Evolutionary conservation across 148 eudicot species (phyloP).

Genomic region (Silene conica): DNA sequence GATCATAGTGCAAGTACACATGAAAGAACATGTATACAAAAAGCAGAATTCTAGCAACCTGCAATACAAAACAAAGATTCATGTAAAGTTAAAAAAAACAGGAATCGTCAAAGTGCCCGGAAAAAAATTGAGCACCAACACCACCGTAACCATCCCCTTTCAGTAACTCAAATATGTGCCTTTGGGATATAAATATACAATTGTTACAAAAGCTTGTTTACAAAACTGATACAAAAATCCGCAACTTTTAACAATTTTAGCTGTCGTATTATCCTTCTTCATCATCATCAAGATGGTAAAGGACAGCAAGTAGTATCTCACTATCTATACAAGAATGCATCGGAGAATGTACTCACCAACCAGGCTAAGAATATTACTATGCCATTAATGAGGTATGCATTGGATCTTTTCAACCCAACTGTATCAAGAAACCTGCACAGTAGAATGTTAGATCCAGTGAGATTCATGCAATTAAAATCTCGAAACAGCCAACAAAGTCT

Average conservation of each 20-base stretch:
- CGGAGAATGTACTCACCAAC: slow-evolving; percentile 62
- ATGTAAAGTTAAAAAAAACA: slow-evolving; percentile 1
- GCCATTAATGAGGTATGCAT: slow-evolving; percentile 85
- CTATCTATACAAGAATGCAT: neutral
- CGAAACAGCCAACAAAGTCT: neutral
- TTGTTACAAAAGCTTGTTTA: neutral
- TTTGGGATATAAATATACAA: neutral
- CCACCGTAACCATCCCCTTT: neutral
- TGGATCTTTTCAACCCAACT: slow-evolving; percentile 86
- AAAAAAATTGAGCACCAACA: neutral
- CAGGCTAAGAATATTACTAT: slow-evolving; percentile 84
- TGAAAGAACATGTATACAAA: slow-evolving; percentile 96
- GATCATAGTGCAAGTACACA: slow-evolving; percentile 76
- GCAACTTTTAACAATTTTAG: neutral
- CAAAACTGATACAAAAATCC: neutral
- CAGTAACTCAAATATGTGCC: neutral
- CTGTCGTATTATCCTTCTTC: neutral
- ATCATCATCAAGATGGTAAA: neutral
- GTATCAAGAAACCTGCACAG: slow-evolving; percentile 79
- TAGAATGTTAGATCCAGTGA: slow-evolving; percentile 3
- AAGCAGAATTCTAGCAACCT: slow-evolving; percentile 97
- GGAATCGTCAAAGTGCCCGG: neutral
- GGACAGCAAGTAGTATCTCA: neutral
- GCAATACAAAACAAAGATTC: slow-evolving; percentile 34
- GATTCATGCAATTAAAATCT: slow-evolving; percentile 7